phyloP scores from a whole-genome alignment of 116 monocot genomes.

The Cymodocea nodosa region DNA sequence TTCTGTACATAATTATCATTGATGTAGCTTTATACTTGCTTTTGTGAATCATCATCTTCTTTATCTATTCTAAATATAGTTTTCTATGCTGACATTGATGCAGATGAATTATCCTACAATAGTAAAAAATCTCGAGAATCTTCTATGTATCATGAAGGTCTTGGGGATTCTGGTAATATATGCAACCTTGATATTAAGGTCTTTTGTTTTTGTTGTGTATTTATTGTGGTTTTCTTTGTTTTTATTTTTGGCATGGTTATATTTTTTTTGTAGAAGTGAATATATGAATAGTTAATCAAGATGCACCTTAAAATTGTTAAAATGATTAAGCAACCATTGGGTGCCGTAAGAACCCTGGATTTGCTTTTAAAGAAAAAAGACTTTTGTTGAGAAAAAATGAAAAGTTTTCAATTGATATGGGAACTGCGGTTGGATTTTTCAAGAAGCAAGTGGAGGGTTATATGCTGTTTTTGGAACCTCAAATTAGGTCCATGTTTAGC shows the following conservation, averaged over 20 bases:
- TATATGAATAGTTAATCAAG: too few relatives aligned
- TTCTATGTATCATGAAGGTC: slow-evolving; percentile 24
- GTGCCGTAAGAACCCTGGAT: too few relatives aligned
- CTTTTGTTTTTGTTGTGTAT: neutral
- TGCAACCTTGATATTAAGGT: neutral
- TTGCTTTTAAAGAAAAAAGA: too few relatives aligned
- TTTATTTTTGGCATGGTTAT: neutral
- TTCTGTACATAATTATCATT: neutral
- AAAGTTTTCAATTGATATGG: too few relatives aligned
- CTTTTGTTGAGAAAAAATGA: too few relatives aligned
- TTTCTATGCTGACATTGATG: neutral
- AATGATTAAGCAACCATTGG: too few relatives aligned
- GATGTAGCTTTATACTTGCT: neutral
- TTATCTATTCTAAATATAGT: neutral
- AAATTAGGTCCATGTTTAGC: too few relatives aligned
- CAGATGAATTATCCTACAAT: slow-evolving; percentile 32
- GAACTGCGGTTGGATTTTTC: too few relatives aligned
- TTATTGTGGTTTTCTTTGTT: neutral
- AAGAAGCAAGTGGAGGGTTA: too few relatives aligned
- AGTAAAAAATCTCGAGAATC: slow-evolving; percentile 29
- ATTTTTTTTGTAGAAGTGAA: too few relatives aligned
- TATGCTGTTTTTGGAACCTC: too few relatives aligned
- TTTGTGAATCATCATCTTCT: neutral
- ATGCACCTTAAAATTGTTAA: too few relatives aligned
- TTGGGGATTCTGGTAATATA: slow-evolving; percentile 41